Base-by-base conservation (phyloP, 2,329 filamentous ascomycete species). In the Ascocoryne sarcoides region DNA sequence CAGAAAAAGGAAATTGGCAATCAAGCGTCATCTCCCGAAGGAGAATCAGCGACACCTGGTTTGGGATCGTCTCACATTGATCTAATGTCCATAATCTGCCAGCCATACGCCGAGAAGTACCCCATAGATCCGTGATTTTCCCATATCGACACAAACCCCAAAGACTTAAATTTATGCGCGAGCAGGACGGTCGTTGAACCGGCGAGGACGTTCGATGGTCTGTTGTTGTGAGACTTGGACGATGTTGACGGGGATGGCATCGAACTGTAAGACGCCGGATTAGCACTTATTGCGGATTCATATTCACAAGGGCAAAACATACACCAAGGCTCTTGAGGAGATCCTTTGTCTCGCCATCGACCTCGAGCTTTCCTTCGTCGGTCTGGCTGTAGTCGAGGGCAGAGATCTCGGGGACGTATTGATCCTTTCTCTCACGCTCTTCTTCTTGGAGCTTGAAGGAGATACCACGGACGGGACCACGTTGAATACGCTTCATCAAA, bases 391-490 rank as follows among this genome's bases (percentile, higher is more conserved):
- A 94, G 79, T 98, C 92, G 66, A 98, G 84, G 65, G 92, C 92
- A 48, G 93, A 98, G 60, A 98, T 78, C 75, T 98, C 92, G 64
- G 92, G 92, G 56, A 98, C 92, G 76, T 95, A 98, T 78, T 98
- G 92, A 77, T 98, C 92, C 85, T 98, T 98, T 69, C 92, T 84
- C 76, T 98, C 92, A 79, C 92, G 87, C 83, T 98, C 92, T 78
- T 98, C 92, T 77, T 98, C 92, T 76, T 98, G 92, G 49, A 98
- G 86, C 82, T 98, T 98, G 89, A 98, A 98, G 71, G 93, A 98
- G 74, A 98, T 98, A 77, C 92, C 92, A 62, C 92, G 93, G 71
- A 98, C 92, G 56, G 92, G 92, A 56, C 92, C 92, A 69, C 92
- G 88, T 79, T 96, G 92, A 62, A 98, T 98, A 72, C 92, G 92